These are phyloP conservation scores for Cryptococcus maquisensis DNA, from an alignment of 1,284 basidiomycete species.

Conservation along the genomic window DNA sequence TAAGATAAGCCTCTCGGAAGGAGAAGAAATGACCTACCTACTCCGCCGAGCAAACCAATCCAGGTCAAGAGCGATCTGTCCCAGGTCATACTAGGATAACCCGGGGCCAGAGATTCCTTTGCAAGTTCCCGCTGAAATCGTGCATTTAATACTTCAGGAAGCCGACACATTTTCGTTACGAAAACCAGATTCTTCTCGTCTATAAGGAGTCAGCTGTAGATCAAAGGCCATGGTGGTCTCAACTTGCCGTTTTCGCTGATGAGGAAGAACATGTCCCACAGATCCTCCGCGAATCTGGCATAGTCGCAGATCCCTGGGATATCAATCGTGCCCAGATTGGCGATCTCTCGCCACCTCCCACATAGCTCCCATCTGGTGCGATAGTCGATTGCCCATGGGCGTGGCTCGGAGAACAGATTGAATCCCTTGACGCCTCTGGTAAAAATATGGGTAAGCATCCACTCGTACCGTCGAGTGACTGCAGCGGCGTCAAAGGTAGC, in stretches of 20 bases:
- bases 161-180: background rate
- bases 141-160: too few relatives aligned
- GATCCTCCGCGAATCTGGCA: constrained; percentile 32
- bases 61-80: constrained; percentile 25
- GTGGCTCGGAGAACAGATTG: constrained; percentile 35
- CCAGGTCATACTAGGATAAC: background rate
- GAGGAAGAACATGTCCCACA: constrained; percentile 51
- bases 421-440: constrained; percentile 19
- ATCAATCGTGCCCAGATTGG: constrained; percentile 27
- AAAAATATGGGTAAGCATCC: constrained; percentile 31
- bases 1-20: background rate
- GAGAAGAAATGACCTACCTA: constrained; percentile 19
- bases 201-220: background rate
- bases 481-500: constrained; percentile 47
- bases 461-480: constrained; percentile 36
- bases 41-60: constrained; percentile 35
- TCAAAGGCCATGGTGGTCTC: background rate
- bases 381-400: constrained; percentile 43
- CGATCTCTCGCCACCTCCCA: constrained; percentile 35
- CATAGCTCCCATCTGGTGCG: constrained; percentile 37
- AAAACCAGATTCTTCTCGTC: background rate
- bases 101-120: background rate
- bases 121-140: background rate
- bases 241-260: constrained; percentile 50
- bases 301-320: constrained; percentile 25